Evolutionary conservation across 2,329 filamentous ascomycete genomes (phyloP), one percentile per base, ranked within the genome.

Genomic region (Lasiodiplodia sp.): DNA sequence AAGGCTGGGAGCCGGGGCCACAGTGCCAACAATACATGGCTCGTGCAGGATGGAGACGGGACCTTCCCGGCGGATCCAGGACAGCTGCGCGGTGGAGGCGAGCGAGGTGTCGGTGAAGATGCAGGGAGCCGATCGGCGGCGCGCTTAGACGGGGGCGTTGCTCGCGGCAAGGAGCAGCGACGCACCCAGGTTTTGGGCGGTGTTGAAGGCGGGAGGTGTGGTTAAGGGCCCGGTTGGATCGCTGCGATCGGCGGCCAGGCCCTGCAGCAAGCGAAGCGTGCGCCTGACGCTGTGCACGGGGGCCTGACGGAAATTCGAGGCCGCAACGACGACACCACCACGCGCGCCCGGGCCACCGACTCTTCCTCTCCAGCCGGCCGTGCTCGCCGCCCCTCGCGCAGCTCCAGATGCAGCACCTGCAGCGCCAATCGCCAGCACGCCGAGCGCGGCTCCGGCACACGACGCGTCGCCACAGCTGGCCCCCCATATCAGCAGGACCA

Each of bases 41-140:
- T 52, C 60, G 60, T 64, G 60, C 60, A 64, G 44, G 47, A 64
- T 64, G 60, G 60, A 64, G 60, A 64, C 60, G 60, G 60, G 60
- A 64, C 44, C 44, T 52, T 64, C 60, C 60, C 60, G 60, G 60
- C 60, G 47, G 60, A 64, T 64, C 60, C 60, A 64, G 51, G 47
- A 64, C 60, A 64, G 60, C 28, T 31, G 60, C 23, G 18, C 58
- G 60, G 60, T 51, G 44, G 60, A 31, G 58, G 58, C 44, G 40
- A 18, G 40, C 12, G n/a, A 51, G 60, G 31, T 64, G 60, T 64
- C 60, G 60, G 60, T 64, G 60, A 64, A 11, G 40, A 64, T 52
- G 60, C 60, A 64, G 60, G 60, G 21, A 31, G 44, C 12, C 40
- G 60, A 64, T 64, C 60, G 28, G 31, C 6, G 44, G 14, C 25